Base-by-base conservation (phyloP, 371 early-diverging fungal genomes). In the Parasitella parasitica region DNA sequence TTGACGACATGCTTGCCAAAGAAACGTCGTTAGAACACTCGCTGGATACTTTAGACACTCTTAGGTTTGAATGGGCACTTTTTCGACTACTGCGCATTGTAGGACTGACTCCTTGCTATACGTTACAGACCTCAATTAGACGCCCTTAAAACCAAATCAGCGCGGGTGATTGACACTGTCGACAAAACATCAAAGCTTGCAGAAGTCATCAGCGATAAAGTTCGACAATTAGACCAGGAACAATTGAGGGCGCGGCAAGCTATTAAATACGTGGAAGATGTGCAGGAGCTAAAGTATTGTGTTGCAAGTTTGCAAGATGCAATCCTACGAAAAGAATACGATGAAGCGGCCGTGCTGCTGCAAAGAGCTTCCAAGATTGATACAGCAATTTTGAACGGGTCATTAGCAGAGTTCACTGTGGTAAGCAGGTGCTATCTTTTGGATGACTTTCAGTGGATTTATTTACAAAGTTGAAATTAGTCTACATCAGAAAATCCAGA, bases 161-260 rank as follows among this genome's bases (percentile, higher is more conserved):
- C 77, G n/a, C 58, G 73, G 8, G 73, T 91, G 48, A 75, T 85
- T 49, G 70, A 78, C 13, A 86, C 84, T 30, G 82, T 94, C 24
- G 76, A 81, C 35, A 82, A 83, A 22, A 92, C 95, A 0, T 86
- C 91, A 0, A 69, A 69, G 4, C 73, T 92, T 34, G 93, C 95
- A 4, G 93, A 91, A 55, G 79, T 82, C 3, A 93, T 94, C 57
- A 91, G 91, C 61, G 89, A 81, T 28, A 90, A 90, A 69, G 94
- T 94, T 34, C 77, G 95, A 34, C 88, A 89, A 57, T 69, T 94
- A 36, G 94, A 94, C 67, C 78, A 87, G 57, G 92, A 94, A 62
- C 91, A 88, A 79, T 89, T 89, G 26, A 77, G 87, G 50, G 89
- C 92, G 7, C 85, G 88, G 71, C 72, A 81, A 58, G 86, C 91